phyloP scores from a whole-genome alignment of 345 rosid genomes.

The Linum usitatissimum region DNA sequence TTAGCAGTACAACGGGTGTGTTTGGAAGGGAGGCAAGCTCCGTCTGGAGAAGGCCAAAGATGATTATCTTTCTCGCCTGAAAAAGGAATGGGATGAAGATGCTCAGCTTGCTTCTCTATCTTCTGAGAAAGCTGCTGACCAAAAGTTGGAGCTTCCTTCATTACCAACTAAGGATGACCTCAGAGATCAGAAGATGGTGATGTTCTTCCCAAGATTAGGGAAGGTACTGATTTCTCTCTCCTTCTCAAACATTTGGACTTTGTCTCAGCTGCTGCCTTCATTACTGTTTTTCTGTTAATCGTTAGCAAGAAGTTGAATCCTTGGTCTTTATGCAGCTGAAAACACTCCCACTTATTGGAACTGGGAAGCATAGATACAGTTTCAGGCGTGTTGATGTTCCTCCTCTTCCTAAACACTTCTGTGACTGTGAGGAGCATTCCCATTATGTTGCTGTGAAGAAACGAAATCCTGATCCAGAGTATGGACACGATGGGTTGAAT shows the following conservation, averaged over 20 bases:
- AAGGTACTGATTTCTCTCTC: constrained; percentile 34
- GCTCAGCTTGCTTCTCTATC: constrained; percentile 11
- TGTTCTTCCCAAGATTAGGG: constrained; percentile 61
- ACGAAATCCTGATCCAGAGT: constrained; percentile 21
- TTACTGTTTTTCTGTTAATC: background rate
- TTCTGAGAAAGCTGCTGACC: constrained; percentile 8
- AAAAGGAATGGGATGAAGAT: constrained; percentile 57
- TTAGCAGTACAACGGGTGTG: constrained; percentile 77
- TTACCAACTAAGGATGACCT: constrained; percentile 15
- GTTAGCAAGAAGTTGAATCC: background rate
- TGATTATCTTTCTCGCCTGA: constrained; percentile 55
- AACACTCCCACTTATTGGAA: constrained; percentile 57
- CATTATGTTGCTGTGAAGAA: constrained; percentile 18
- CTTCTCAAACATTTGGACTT: background rate
- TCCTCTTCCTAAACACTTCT: constrained; percentile 49
- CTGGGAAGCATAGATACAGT: constrained; percentile 86
- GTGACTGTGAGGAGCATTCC: constrained; percentile 86
- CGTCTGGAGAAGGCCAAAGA: constrained; percentile 87
- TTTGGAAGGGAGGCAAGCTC: constrained; percentile 82
- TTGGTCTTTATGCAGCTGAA: constrained; percentile 41
- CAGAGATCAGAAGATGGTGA: constrained; percentile 21
- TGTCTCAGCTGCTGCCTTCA: background rate
- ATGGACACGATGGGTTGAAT: constrained; percentile 28
- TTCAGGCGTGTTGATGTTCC: constrained; percentile 54
- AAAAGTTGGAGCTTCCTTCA: constrained; percentile 10